Evolutionary conservation across 148 eudicot genomes (phyloP), one percentile per base, ranked within the genome.

Genomic region (Cornus kousa): DNA sequence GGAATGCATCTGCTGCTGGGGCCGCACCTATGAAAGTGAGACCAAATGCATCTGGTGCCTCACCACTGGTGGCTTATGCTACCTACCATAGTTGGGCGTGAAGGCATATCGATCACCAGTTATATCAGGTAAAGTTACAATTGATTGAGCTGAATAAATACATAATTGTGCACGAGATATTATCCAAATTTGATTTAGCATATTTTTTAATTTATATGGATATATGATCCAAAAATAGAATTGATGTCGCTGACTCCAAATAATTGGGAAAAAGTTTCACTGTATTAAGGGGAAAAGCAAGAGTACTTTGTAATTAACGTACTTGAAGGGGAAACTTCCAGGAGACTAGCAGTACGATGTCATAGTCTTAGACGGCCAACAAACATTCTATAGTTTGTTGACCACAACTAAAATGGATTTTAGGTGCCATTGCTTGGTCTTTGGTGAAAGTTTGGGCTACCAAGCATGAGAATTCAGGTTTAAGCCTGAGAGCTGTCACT

Each of bases 1-100:
- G 97, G 97, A 88, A 88, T 79, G 85, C 86, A 73, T 85, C 92
- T 72, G 68, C 92, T 75, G 83, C 93, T 79, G 90, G 79, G 73
- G 70, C 80, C 48, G 82, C 80, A 40, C 16, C 89, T 8, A 74
- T 85, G 82, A 87, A 87, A 77, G 12, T 79, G 77, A 85, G 82
- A 66, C 86, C 89, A 48, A 85, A 76, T 83, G 73, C 40, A 5
- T 17, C 80, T 71, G 89, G 87, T 68, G 89, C 85, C 43, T 77
- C 90, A 62, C 72, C 87, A 8, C 71, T 77, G 73, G 89, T 67
- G 68, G 84, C 74, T 76, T 84, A 88, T 31, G 75, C 79, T 31
- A 71, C 77, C 79, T 31, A 71, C 77, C 35, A 40, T 80, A 72
- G 80, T 71, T 75, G 83, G 76, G 64, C 87, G 75, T 14, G 86